Conservation (phyloP, 352 stramenopile genomes). For the Thalassiosira hispida region DNA sequence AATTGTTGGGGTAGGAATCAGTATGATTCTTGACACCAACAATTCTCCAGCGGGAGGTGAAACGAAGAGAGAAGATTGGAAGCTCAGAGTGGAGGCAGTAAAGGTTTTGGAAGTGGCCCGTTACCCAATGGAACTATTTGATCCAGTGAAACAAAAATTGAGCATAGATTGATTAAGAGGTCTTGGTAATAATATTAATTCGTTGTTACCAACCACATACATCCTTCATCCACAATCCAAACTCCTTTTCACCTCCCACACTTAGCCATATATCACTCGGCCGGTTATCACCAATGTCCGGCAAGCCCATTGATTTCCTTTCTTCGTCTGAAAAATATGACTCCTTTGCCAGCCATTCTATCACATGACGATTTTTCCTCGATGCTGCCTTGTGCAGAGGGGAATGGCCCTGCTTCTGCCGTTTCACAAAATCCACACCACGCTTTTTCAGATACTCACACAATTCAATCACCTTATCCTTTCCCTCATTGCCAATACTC, state of each 20-base stretch:
- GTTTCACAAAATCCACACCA: conserved; percentile 54
- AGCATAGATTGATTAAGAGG: no score
- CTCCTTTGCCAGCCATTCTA: conserved; percentile 67
- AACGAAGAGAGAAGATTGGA: no score
- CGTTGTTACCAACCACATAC: conserved; percentile 28
- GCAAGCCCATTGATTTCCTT: conserved; percentile 31
- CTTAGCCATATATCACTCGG: conserved; percentile 75
- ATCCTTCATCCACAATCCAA: conserved; percentile 70
- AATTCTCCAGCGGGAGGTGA: no score
- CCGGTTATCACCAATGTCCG: conserved; percentile 69
- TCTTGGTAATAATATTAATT: neutral
- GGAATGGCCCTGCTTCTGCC: conserved; percentile 77
- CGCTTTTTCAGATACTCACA: conserved; percentile 63
- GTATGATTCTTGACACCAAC: no score
- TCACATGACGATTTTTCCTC: conserved; percentile 62
- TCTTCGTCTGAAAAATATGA: conserved; percentile 48
- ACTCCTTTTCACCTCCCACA: conserved; percentile 61
- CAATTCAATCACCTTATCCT: conserved; percentile 49
- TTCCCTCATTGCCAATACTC: conserved; percentile 55
- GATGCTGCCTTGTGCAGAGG: conserved; percentile 80
- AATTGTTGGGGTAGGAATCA: no score
- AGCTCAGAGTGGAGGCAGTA: no score
- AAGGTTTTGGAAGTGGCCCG: no score
- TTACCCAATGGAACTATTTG: no score
- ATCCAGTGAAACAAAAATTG: no score